Evolutionary conservation across 1,284 basidiomycete genomes (phyloP), one percentile per base, ranked within the genome.

Genomic region (Ganoderma resinaceum): DNA sequence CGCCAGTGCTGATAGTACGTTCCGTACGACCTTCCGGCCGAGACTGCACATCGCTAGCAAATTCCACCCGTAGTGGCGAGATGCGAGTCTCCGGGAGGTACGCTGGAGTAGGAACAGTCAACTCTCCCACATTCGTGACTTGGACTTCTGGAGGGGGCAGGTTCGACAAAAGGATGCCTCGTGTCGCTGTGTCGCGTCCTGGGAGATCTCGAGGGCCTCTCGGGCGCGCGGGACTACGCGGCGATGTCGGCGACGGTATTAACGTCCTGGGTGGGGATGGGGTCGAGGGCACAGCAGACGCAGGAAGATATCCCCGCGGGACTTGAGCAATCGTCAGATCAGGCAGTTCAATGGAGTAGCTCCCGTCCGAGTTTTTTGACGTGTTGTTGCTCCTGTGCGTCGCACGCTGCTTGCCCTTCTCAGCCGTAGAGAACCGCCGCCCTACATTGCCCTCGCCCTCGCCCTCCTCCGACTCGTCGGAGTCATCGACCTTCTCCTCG

Each of bases 301-400:
- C 53, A 29, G 73, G 61, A 63, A 73, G 66, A 60, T 77, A 74
- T 26, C 72, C 73, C 46, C 71, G 68, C 49, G 75, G 70, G 6
- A 70, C 73, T 62, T 72, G 71, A 37, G 72, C 70, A 55, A 74
- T 71, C 14, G 72, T 72, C 52, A 76, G 70, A 63, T 72, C 72
- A 12, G 78, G 78, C 12, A 79, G 71, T 42, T 76, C 76, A 63
- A 79, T 78, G 29, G 78, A 76, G 68, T 75, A 79, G 69, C 77
- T 78, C 38, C 78, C 78, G 64, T 79, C 77, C 61, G 78, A 79
- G 72, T 79, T 79, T 67, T 78, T 76, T 23, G 78, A 77, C 33
- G 75, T 76, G 43, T 75, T 70, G 61, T 75, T 70, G 61, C 72
- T 69, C 62, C 67, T 66, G 20, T 63, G 66, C 38, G 60, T 40